Evolutionary conservation across 2,329 filamentous ascomycete genomes (phyloP).

Genomic region (Xylariaceae sp.): DNA sequence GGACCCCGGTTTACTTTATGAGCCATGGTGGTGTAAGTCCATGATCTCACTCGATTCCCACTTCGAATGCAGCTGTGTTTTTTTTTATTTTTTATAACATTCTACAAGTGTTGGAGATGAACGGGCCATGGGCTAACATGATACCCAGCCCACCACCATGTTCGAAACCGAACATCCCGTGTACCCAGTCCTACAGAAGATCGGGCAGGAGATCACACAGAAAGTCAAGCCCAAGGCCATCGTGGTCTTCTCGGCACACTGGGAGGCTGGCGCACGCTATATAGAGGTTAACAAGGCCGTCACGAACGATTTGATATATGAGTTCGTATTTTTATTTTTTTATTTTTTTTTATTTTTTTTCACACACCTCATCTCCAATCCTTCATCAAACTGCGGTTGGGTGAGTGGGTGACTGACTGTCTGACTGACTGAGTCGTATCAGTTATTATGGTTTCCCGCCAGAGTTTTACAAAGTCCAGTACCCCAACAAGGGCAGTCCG

Average conservation of each 20-base stretch:
- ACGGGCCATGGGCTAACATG: not conserved
- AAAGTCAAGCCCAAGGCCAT: constrained; percentile 66
- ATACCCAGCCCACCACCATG: constrained; percentile 55
- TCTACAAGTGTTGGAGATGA: not conserved
- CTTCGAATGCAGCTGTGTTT: too few species aligned
- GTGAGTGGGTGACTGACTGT: constrained; percentile 24
- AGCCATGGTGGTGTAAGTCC: constrained; percentile 45
- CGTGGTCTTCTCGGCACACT: constrained; percentile 73
- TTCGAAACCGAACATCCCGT: constrained; percentile 64
- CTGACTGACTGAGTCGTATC: not conserved
- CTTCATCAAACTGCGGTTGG: not conserved
- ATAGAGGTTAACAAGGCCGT: constrained; percentile 63
- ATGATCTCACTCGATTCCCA: not conserved
- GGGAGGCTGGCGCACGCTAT: constrained; percentile 53
- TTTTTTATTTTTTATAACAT: not conserved
- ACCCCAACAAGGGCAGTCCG: constrained; percentile 57
- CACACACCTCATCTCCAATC: not conserved
- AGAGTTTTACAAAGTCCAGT: constrained; percentile 63
- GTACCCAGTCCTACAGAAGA: constrained; percentile 56
- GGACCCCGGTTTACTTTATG: constrained; percentile 44
- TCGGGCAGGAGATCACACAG: constrained; percentile 64
- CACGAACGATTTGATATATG: constrained; percentile 62
- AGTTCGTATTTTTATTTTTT: constrained; percentile 37
- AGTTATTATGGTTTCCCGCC: constrained; percentile 67
- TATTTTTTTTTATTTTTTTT: too few species aligned